Conservation (phyloP, 2,329 filamentous ascomycete species). For the Geosmithia putterillii region DNA sequence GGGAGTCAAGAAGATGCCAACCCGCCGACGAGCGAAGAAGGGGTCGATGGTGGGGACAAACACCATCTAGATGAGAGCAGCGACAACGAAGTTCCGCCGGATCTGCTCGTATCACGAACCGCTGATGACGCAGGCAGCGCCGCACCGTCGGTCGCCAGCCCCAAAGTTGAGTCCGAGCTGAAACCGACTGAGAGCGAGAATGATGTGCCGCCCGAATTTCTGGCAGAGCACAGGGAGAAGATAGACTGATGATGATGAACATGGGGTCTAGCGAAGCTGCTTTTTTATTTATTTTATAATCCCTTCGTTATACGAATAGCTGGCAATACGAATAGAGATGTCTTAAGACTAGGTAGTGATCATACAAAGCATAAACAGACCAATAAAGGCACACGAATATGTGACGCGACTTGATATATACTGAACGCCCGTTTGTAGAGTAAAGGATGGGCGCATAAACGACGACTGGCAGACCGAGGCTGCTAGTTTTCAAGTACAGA, state of each 20-base stretch:
- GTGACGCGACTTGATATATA: background rate
- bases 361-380: background rate
- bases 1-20: background rate
- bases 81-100: constrained; percentile 29
- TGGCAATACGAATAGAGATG: background rate
- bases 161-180: background rate
- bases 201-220: constrained; percentile 38
- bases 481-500: background rate
- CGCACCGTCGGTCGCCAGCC: constrained; percentile 3
- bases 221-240: constrained; percentile 26
- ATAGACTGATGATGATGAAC: constrained; percentile 4
- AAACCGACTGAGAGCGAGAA: constrained; percentile 22
- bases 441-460: background rate
- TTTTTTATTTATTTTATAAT: background rate
- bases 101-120: constrained; percentile 21
- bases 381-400: background rate
- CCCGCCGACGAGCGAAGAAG: background rate
- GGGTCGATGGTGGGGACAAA: background rate
- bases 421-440: background rate
- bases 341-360: background rate
- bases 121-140: constrained; percentile 11
- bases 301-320: background rate
- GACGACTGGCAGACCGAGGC: too few species aligned
- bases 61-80: constrained; percentile 17
- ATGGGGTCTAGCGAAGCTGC: background rate